Evolutionary conservation across 169 alveolate genomes (phyloP), one percentile per base, ranked within the genome.

Genomic region (Plasmodium cynomolgi): DNA sequence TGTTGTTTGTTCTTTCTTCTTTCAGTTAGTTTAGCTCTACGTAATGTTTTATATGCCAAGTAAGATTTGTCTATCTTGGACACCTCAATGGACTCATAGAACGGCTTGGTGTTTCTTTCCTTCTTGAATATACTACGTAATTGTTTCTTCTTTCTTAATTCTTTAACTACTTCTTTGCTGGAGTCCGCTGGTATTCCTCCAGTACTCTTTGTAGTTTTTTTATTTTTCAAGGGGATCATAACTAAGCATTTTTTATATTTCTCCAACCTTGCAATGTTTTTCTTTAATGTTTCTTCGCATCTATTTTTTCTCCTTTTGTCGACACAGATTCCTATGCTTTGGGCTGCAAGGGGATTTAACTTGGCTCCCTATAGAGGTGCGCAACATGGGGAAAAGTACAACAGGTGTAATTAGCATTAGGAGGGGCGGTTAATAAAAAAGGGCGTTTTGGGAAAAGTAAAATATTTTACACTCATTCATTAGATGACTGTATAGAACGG

Each of bases 271-370:
- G 98, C 97, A 72, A 98, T 99, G 96, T 99, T 99, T 90, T 95
- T 75, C 90, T 98, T 97, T 85, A 99, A 96, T 85, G 99, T 97
- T 96, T 99, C 99, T 84, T 97, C 97, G 79, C 97, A 96, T 90
- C 98, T 95, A 97, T 99, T 98, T 84, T 97, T 97, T 96, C 99
- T 97, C 95, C 99, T 98, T 97, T 98, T 99, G 97, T 99, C 99
- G 77, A 99, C 99, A 47, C 99, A 96, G 90, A 99, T 98, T 82
- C 99, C 99, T 84, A 99, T 97, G 72, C 99, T 98, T 96, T 97
- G 95, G 80, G 99, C 99, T 79, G 98, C 99, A 93, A 97, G 93
- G 83, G 98, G 97, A 84, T 98, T 96, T 92, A 99, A 84, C 86
- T 99, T 99, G 50, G 99, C 99, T 2, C 83, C 94, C 94, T 88